Evolutionary conservation across 257 asterid species (phyloP).

Genomic region (Jasminum sambac): DNA sequence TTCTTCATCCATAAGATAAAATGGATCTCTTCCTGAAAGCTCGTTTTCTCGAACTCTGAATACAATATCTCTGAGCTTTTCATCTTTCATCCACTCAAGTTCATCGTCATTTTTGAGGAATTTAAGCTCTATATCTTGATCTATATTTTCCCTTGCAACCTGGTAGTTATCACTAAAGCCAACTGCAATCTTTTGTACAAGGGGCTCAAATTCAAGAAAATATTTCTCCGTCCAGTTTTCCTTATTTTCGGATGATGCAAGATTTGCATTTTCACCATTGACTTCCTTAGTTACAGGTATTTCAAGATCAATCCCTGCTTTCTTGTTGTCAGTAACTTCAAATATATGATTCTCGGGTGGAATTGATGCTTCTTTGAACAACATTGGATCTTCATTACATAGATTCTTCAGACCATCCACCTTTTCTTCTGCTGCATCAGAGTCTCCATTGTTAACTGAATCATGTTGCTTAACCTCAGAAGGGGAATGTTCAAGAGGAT

Average conservation of each 20-base stretch:
- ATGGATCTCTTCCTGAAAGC: constrained; percentile 92
- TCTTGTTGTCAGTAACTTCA: constrained; percentile 34
- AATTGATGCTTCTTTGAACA: constrained; percentile 24
- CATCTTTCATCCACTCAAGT: constrained; percentile 95
- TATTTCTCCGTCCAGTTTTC: constrained; percentile 84
- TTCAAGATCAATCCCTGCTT: constrained; percentile 25
- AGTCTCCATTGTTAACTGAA: constrained; percentile 17
- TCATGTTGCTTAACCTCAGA: constrained; percentile 8
- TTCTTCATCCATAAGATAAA: constrained; percentile 68
- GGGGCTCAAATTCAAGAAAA: constrained; percentile 80
- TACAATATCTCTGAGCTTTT: constrained; percentile 77
- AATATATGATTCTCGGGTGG: constrained; percentile 26
- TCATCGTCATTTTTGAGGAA: constrained; percentile 50
- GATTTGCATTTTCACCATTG: constrained; percentile 33
- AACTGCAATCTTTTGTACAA: constrained; percentile 58
- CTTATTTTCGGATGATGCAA: constrained; percentile 33
- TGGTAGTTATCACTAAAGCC: constrained; percentile 73
- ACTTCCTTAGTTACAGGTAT: constrained; percentile 37
- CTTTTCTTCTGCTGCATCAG: constrained; percentile 32
- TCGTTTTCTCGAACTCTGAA: constrained; percentile 93
- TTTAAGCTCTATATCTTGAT: constrained; percentile 48
- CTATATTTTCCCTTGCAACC: constrained; percentile 67
- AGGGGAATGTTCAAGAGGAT: constrained; percentile 20
- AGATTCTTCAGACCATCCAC: constrained; percentile 24
- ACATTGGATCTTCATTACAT: constrained; percentile 23